These are phyloP conservation scores for Choiromyces venosus DNA, from an alignment of 495 filamentous ascomycete species.

Conservation along the genomic window DNA sequence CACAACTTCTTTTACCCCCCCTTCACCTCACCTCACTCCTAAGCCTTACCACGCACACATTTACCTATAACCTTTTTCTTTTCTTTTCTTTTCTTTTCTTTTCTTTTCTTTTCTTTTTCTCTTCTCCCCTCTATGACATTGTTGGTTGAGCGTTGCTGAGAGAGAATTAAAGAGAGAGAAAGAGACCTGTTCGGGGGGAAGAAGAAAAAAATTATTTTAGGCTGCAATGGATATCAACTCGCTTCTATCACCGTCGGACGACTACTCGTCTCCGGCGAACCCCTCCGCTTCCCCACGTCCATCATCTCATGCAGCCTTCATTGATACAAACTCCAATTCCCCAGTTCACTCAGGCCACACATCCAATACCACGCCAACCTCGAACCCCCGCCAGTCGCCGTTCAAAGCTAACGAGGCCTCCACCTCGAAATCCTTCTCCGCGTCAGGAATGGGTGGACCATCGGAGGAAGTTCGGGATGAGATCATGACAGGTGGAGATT, in stretches of 20 bases:
- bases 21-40: neutral
- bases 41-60: neutral
- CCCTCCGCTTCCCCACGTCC: slow-evolving; percentile 43
- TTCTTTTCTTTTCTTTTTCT: too few relatives aligned
- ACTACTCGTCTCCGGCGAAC: slow-evolving; percentile 51
- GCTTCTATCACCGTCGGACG: slow-evolving; percentile 60
- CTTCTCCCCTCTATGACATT: neutral
- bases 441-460: slow-evolving; percentile 18
- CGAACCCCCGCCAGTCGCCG: slow-evolving; percentile 28
- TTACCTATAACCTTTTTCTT: neutral
- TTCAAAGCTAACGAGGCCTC: slow-evolving; percentile 21
- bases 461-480: slow-evolving; percentile 22
- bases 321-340: slow-evolving; percentile 26
- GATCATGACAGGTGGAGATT: slow-evolving; percentile 14
- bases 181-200: too few relatives aligned
- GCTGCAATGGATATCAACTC: slow-evolving; percentile 64
- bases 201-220: neutral
- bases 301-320: slow-evolving; percentile 37
- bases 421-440: slow-evolving; percentile 17
- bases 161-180: neutral
- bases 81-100: too few relatives aligned
- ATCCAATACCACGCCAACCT: slow-evolving; percentile 15
- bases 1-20: neutral
- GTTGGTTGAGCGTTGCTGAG: neutral
- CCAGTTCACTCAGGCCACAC: slow-evolving; percentile 34